Base-by-base conservation (phyloP, 495 filamentous ascomycete species). In the Bathelium albidoporum region DNA sequence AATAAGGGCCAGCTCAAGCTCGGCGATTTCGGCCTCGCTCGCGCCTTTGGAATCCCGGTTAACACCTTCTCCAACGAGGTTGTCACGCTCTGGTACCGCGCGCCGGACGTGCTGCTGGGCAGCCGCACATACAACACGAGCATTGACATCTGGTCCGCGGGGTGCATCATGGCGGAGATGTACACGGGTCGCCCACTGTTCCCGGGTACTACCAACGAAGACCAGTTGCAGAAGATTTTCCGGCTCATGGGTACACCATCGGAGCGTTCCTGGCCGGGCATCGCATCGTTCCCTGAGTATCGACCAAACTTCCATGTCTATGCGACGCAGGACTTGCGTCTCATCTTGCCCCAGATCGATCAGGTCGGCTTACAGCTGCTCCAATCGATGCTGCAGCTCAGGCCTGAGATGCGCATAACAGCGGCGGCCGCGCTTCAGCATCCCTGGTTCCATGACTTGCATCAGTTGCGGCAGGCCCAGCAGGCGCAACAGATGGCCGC, bases 11-110 rank as follows among this genome's bases (percentile, higher is more conserved):
- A 73, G 55, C 70, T 97, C 61, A 97, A 97, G 73, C 84, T 97
- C n/a, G 92, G 89, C 16, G 92, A 97, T 74, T 97, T 97, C 66
- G 92, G 92, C 22, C 82, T 97, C 55, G 92, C 92, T 1, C 83
- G 92, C 22, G 92, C 92, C 0, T 97, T 97, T 67, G 92, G 92
- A 60, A 97, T 97, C 70, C 92, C 92, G 0, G 92, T 97, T 69
- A 97, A 97, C 73, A 97, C 92, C 14, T 97, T 97, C 79, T 94
- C 89, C 60, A 97, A 97, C 74, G 92, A 97, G 72, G 92, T 97
- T 32, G 92, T 97, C 32, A 97, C 92, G 1, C 81, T 97, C 44
- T 97, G 92, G 92, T 97, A 97, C 74, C 88, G 92, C 22, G 92
- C 92, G 0, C 92, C 92, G 1, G 92, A 97, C 68, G 92, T 97